Evolutionary conservation across 2,329 filamentous ascomycete species (phyloP).

Genomic region (Pseudogymnoascus sp.): DNA sequence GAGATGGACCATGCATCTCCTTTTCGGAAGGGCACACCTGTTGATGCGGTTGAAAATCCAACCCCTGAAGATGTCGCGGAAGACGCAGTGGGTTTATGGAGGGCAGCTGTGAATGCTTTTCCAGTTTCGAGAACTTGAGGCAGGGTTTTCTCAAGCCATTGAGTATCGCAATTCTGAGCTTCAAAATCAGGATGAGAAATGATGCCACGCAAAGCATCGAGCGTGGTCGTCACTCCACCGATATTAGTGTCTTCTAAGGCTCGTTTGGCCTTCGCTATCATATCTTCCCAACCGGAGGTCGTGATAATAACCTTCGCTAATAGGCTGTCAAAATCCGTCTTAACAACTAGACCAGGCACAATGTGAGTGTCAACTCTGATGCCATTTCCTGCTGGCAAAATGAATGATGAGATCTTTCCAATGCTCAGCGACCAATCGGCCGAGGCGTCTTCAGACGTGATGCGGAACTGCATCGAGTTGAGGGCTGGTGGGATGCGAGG

Average conservation of each 20-base stretch:
- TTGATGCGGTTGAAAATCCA: conserved; percentile 7
- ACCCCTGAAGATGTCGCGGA: neutral
- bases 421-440: conserved; percentile 48
- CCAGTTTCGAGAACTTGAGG: conserved; percentile 26
- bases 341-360: conserved; percentile 33
- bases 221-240: conserved; percentile 49
- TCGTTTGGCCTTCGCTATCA: conserved; percentile 44
- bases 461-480: conserved; percentile 37
- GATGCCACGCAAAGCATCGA: conserved; percentile 46
- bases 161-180: conserved; percentile 41
- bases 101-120: conserved; percentile 26
- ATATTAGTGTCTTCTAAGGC: conserved; percentile 50
- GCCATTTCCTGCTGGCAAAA: conserved; percentile 49
- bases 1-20: conserved; percentile 51
- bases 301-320: conserved; percentile 40
- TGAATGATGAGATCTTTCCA: conserved; percentile 49
- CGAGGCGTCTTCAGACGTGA: conserved; percentile 36
- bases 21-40: conserved; percentile 44
- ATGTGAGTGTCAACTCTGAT: conserved; percentile 38
- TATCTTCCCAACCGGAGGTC: conserved; percentile 40
- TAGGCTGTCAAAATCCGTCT: conserved; percentile 41
- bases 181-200: conserved; percentile 43
- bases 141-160: conserved; percentile 49
- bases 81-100: conserved; percentile 28
- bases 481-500: conserved; percentile 26